phyloP scores from a whole-genome alignment of 1,139 yeast species.

The Blastobotrys arbuscula region DNA sequence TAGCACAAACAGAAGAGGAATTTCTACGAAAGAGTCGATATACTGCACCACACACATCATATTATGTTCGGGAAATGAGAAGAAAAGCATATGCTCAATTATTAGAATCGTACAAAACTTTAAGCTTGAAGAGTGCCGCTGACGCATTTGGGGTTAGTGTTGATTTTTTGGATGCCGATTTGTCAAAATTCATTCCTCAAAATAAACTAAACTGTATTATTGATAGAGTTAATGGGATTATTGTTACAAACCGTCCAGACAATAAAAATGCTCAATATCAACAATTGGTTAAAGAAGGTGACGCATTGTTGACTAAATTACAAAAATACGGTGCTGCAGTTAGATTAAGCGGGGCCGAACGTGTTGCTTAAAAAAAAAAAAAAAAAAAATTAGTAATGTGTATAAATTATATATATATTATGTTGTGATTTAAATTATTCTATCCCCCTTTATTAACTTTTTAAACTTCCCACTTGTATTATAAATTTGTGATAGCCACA shows the following conservation, averaged over 20 bases:
- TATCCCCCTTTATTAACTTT: neutral
- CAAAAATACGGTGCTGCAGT: conserved; percentile 98
- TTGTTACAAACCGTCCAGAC: conserved; percentile 94
- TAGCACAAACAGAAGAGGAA: conserved; percentile 72
- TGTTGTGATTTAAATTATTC: neutral
- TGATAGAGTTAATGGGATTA: conserved; percentile 91
- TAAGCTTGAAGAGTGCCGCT: conserved; percentile 90
- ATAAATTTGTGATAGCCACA: neutral
- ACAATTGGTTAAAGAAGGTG: conserved; percentile 84
- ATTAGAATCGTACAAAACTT: conserved; percentile 87
- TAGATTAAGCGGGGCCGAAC: conserved; percentile 84
- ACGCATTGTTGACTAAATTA: conserved; percentile 81
- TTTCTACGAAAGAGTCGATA: conserved; percentile 71
- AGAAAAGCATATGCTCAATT: conserved; percentile 93
- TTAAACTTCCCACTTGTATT: neutral
- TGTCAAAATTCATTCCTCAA: conserved; percentile 87
- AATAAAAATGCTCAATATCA: conserved; percentile 94
- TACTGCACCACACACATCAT: conserved; percentile 72
- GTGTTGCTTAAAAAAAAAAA: conserved; percentile 16
- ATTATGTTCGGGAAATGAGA: conserved; percentile 86
- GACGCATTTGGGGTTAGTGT: conserved; percentile 82
- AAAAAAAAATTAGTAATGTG: neutral
- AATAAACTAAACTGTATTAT: conserved; percentile 92
- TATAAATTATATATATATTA: neutral
- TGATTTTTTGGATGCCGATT: conserved; percentile 73